These are phyloP conservation scores for Geoglossum glabrum DNA, from an alignment of 495 filamentous ascomycete genomes.

Conservation along the genomic window DNA sequence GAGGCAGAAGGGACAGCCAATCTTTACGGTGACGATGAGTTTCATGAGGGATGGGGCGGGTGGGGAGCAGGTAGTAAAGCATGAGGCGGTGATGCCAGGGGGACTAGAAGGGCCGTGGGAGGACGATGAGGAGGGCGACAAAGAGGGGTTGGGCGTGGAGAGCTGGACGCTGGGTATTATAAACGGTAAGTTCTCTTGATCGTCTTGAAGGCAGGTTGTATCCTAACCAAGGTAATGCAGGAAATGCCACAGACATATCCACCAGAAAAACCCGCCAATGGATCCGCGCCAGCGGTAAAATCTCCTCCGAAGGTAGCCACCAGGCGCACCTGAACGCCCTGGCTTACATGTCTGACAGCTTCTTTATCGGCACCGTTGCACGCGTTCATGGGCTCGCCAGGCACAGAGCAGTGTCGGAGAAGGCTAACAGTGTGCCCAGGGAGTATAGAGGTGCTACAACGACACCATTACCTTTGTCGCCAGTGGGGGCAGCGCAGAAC, in stretches of 20 bases:
- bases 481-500: background rate
- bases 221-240: background rate
- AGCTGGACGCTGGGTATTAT: constrained; percentile 30
- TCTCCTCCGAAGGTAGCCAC: constrained; percentile 50
- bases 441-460: constrained; percentile 13
- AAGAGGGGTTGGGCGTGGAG: constrained; percentile 36
- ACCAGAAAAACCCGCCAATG: constrained; percentile 42
- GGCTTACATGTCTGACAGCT: constrained; percentile 80
- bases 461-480: background rate
- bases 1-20: constrained; percentile 65
- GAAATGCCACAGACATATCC: background rate
- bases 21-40: constrained; percentile 86
- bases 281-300: constrained; percentile 54
- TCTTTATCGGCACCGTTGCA: constrained; percentile 76
- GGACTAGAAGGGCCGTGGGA: constrained; percentile 1
- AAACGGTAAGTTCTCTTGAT: constrained; percentile 3
- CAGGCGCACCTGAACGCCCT: constrained; percentile 67
- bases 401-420: background rate
- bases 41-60: constrained; percentile 58
- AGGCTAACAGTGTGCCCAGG: constrained; percentile 14
- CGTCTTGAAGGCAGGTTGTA: background rate
- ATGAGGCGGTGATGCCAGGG: constrained; percentile 19
- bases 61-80: constrained; percentile 37
- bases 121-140: background rate
- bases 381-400: constrained; percentile 42